A percentile compares a stretch with the other conserved stretches of the same genome.
Conservation (phyloP, 805 yeast species). For the Saccharomycopsis malanga region DNA sequence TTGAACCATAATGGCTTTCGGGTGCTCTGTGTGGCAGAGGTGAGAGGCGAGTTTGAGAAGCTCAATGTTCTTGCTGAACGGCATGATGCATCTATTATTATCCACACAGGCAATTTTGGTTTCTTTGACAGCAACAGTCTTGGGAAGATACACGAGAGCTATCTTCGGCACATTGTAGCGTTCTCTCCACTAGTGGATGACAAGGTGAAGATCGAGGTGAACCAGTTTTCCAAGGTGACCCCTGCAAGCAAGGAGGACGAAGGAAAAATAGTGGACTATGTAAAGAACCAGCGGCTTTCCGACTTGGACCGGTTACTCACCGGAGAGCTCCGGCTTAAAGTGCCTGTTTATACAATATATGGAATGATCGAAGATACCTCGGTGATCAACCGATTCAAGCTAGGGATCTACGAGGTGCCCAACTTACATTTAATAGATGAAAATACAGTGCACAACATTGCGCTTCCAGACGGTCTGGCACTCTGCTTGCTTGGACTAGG, state of each 20-base stretch:
- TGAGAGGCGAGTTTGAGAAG: constrained; percentile 45
- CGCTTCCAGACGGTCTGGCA: constrained; percentile 35
- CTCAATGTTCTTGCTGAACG: constrained; percentile 43
- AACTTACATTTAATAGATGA: constrained; percentile 63
- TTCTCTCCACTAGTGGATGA: constrained; percentile 53
- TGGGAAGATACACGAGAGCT: constrained; percentile 46
- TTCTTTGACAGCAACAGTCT: constrained; percentile 58
- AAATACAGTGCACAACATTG: constrained; percentile 33
- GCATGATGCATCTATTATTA: constrained; percentile 43
- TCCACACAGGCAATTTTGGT: constrained; percentile 78
- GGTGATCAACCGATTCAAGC: constrained; percentile 55
- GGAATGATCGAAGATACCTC: constrained; percentile 72
- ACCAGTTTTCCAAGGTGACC: constrained; percentile 41
- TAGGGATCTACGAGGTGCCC: constrained; percentile 44
- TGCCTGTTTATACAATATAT: constrained; percentile 71
- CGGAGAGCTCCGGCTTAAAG: constrained; percentile 37
- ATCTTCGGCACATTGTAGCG: constrained; percentile 58
- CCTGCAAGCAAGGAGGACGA: constrained; percentile 34
- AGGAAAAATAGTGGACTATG: constrained; percentile 29
- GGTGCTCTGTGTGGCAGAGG: constrained; percentile 47
- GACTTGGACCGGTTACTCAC: constrained; percentile 44
- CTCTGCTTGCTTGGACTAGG: constrained; percentile 64
- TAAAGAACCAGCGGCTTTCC: constrained; percentile 37
- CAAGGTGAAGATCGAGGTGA: constrained; percentile 42
- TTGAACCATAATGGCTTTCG: constrained; percentile 32